Base-by-base conservation (phyloP, 2,329 filamentous ascomycete species). In the Aspergillus novoparasiticus region DNA sequence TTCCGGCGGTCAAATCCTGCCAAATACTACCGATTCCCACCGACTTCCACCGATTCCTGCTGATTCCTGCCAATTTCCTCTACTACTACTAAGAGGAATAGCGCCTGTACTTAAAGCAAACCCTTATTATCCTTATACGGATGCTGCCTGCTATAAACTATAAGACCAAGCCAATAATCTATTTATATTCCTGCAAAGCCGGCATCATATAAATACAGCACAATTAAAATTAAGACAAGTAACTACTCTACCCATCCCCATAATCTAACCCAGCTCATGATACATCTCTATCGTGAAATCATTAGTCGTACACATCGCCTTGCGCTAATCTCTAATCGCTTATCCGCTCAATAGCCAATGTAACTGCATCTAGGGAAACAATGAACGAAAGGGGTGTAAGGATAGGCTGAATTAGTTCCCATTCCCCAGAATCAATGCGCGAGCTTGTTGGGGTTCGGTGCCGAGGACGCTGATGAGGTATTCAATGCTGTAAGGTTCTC, bases 381-480 rank as follows among this genome's bases (percentile, higher is more conserved):
- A 30, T 46, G 30, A 41, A 32, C 45, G 56, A 58, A 64, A 43
- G 53, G 62, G 39, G 45, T 43, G 41, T 56, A 56, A 26, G 10
- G n/a, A 53, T 50, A 26, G 23, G 19, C 56, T 51, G 32, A 63
- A 62, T 65, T 66, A 62, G 56, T 57, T 58, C 41, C 62, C 67
- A 6, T 65, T 66, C 23, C 74, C 74, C 50, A 77, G 55, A 21
- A 80, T 80, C 58, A 84, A 73, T 56, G 77, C 74, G 58, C 81
- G 79, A 21, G 86, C 86, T 72, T 87, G 84, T 61, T 85, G 81
- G 14, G 78, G 76, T 26, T 81, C 79, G 16, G 87, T 78, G 16
- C 87, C 87, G 57, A 89, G 84, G n/a, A 88, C 81, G 69, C 86
- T 86, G 46, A 86, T 84, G 57, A 90, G 80, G 75, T 89, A 90